Evolutionary conservation across 2,329 filamentous ascomycete species (phyloP), one percentile per base, ranked within the genome.

Genomic region (Magnaporthiopsis rhizophila): DNA sequence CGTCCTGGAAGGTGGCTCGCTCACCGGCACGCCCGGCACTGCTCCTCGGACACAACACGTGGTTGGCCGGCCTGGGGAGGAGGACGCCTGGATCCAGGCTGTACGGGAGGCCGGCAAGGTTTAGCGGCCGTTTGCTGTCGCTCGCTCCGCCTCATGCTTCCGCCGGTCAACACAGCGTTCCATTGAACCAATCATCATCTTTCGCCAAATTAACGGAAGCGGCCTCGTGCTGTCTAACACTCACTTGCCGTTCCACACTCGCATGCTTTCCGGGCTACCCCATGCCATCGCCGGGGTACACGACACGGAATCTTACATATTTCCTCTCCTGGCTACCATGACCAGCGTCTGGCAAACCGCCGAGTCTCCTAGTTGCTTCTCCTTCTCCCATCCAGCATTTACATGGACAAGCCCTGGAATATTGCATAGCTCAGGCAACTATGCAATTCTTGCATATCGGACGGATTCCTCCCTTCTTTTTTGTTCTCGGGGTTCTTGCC

Each of bases 81-180:
- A 83, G 67, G 80, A 83, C 65, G 74, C 76, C 32, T 80, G 78
- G 76, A 80, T 80, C 69, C 70, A 71, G 64, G 69, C 74, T 3
- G 75, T 80, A 13, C 68, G 75, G 53, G 74, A 75, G 24, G 77
- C 75, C 5, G 78, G 78, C 53, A 79, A 78, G 67, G 68, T 69
- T 18, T 76, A 64, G 50, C 21, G n/a, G 45, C 21, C 45, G 21
- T 53, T 53, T 28, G 28, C 36, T 24, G 34, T 45, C 26, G 6
- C 60, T 45, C n/a, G 34, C 13, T 21, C 45, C 9, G 28, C n/a
- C 21, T 12, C 32, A 11, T 38, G 30, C 59, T 38, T 7, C 30
- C 30, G 36, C 36, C 12, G 38, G 13, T 6, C 38, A 12, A 45
- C 38, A 45, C 38, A 45, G 38, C 38, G 38, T 45, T 13, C 38